Evolutionary conservation across 2,329 filamentous ascomycete genomes (phyloP), one percentile per base, ranked within the genome.

Genomic region (Lachnellula suecica): DNA sequence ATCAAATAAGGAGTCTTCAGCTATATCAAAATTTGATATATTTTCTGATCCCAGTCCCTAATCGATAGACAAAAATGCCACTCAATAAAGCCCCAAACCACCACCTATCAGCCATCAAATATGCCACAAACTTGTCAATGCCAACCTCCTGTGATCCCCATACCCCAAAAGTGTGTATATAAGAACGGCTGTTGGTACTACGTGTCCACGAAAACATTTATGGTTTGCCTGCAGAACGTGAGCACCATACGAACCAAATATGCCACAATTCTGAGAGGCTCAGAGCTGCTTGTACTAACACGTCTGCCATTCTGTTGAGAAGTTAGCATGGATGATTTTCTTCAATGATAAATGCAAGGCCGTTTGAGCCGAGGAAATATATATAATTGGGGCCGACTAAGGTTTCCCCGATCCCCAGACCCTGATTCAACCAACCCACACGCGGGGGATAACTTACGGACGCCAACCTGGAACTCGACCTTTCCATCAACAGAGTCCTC

Each of bases 401-500:
- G n/a, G n/a, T n/a, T n/a, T n/a, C n/a, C n/a, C n/a, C n/a, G n/a
- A n/a, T n/a, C n/a, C n/a, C n/a, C n/a, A n/a, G n/a, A n/a, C n/a
- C n/a, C n/a, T n/a, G n/a, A n/a, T n/a, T n/a, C n/a, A n/a, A n/a
- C n/a, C n/a, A n/a, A n/a, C n/a, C n/a, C 2, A 15, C n/a, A 34
- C 5, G 52, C 53, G 46, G 45, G 58, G 57, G 59, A 49, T 43
- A 52, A 57, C 45, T 61, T 54, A 74, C 74, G 66, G 47, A 76
- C 67, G 56, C 72, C 71, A 40, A 68, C 57, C 27, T 66, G 59
- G 59, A 72, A 72, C 27, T 64, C 70, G 64, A 77, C 74, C 63
- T 75, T 76, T 54, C 73, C 72, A 63, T 77, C 74, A 50, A 74
- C 69, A n/a, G 74, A 75, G 62, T 78, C 74, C 58, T 73, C 74